A percentile compares a stretch with the other conserved stretches of the same genome.
Evolutionary conservation across 2,329 filamentous ascomycete genomes (phyloP).

Genomic region (Zasmidium citrigriseum): DNA sequence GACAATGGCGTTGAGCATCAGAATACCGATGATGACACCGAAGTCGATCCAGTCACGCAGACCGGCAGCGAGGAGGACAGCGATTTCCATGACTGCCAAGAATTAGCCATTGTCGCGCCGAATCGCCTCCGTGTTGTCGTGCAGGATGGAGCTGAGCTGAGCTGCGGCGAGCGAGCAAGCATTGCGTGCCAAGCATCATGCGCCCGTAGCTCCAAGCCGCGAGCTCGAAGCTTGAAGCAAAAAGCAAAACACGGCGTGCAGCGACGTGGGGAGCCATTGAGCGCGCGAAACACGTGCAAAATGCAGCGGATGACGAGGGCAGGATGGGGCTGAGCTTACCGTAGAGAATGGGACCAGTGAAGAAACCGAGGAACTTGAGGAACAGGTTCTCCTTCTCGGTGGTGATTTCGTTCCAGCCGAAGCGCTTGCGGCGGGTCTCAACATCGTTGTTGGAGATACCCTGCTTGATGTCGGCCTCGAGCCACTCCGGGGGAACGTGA

Average conservation of each 20-base stretch:
- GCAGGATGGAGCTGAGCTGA: neutral
- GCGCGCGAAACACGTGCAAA: constrained; percentile 13
- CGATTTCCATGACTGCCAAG: constrained; percentile 70
- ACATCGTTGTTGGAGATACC: constrained; percentile 63
- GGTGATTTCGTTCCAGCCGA: constrained; percentile 70
- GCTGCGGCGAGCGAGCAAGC: neutral
- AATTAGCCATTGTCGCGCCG: constrained; percentile 16
- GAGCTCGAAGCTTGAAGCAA: constrained; percentile 14
- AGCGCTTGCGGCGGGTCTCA: constrained; percentile 64
- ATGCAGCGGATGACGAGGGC: constrained; percentile 6
- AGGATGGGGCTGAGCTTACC: constrained; percentile 53
- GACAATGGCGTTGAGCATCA: constrained; percentile 72
- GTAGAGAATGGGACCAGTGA: constrained; percentile 75
- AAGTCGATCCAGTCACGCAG: constrained; percentile 76
- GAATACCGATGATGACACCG: constrained; percentile 75
- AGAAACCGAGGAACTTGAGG: constrained; percentile 73
- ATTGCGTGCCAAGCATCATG: constrained; percentile 26
- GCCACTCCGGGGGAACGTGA: constrained; percentile 65
- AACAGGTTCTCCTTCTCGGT: constrained; percentile 76
- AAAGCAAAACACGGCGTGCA: constrained; percentile 19
- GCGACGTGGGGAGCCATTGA: constrained; percentile 23
- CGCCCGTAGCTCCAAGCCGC: constrained; percentile 28
- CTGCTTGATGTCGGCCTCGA: constrained; percentile 66
- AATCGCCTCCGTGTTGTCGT: neutral
- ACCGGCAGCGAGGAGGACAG: constrained; percentile 71